Evolutionary conservation across 306 rosid species (phyloP).

Genomic region (Ceratonia siliqua): DNA sequence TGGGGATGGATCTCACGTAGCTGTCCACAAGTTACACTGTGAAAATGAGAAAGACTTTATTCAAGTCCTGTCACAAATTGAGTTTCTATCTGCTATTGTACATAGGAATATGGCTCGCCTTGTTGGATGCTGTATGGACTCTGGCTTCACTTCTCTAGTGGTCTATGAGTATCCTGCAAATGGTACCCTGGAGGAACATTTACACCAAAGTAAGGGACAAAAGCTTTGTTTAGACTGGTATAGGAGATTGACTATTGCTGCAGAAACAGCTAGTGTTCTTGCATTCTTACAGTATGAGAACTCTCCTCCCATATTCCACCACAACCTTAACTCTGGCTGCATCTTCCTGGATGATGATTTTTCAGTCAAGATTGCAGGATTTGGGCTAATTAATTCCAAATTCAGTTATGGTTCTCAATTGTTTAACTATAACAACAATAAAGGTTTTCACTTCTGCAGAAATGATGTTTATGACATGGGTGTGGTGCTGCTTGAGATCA

Average conservation of each 20-base stretch:
- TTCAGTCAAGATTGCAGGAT: conserved; percentile 73
- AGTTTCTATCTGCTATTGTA: conserved; percentile 56
- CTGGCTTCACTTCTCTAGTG: conserved; percentile 57
- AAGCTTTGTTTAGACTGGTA: conserved; percentile 68
- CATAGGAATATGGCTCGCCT: conserved; percentile 63
- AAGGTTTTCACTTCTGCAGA: conserved; percentile 37
- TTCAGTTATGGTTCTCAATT: conserved; percentile 37
- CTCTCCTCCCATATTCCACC: conserved; percentile 83
- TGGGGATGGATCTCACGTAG: conserved; percentile 72
- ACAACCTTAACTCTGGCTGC: conserved; percentile 64
- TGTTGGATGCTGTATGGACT: conserved; percentile 80
- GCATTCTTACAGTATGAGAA: conserved; percentile 73
- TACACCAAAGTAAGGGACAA: conserved; percentile 53
- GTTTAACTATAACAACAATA: conserved; percentile 30
- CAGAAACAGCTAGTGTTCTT: conserved; percentile 70
- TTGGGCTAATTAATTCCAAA: conserved; percentile 46
- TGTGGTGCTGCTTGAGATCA: conserved; percentile 70
- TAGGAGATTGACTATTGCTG: conserved; percentile 71
- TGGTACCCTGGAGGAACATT: conserved; percentile 76
- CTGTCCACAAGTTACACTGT: conserved; percentile 69
- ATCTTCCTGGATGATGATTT: conserved; percentile 64
- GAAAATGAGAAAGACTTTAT: conserved; percentile 65
- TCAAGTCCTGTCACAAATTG: conserved; percentile 68
- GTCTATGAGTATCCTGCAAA: conserved; percentile 78
- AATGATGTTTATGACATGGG: conserved; percentile 89